Evolutionary conservation across 2,329 filamentous ascomycete species (phyloP), one percentile per base, ranked within the genome.

Genomic region (Lachnellula hyalina): DNA sequence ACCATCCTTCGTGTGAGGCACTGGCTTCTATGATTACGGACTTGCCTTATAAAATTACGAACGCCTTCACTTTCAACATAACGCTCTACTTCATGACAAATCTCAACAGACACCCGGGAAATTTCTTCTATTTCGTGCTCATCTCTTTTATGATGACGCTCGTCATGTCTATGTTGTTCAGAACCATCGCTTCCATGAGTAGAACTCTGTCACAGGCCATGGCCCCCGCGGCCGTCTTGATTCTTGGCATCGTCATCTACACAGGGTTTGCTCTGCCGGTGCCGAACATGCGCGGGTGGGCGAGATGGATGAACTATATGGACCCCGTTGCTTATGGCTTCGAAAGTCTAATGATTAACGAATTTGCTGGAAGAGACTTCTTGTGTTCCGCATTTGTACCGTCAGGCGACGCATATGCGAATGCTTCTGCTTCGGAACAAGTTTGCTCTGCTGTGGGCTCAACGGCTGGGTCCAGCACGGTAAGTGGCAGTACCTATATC

Each of bases 1-100:
- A 96, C 64, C 92, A 96, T 66, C 90, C 93, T 0, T 92, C 88
- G 12, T 88, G 91, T 5, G 91, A 96, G 76, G 90, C 91, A 12
- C 78, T 93, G 48, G 84, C 91, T 0, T 94, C 89, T 15, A 94
- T 96, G 84, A 73, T 96, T 32, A 87, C 83, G 57, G 92, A 96
- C 63, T 75, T 95, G 72, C 91, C 92, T 0, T 90, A 91, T 71
- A 96, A 94, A 72, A 73, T 96, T 9, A 21, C 71, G 14, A 92
- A 92, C 65, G 74, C 83, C 1, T 79, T 94, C 59, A 74, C 81
- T 12, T 96, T 95, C 77, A 96, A 96, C 68, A 52, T 92, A 44
- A 80, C 84, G 2, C 72, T 96, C 2, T 96, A 96, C 74, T 96
- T 96, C 72, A 86, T 96, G 82, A 86, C 89, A 0, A 87, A 90